Base-by-base conservation (phyloP, 306 rosid genomes). In the Bauhinia variegata region DNA sequence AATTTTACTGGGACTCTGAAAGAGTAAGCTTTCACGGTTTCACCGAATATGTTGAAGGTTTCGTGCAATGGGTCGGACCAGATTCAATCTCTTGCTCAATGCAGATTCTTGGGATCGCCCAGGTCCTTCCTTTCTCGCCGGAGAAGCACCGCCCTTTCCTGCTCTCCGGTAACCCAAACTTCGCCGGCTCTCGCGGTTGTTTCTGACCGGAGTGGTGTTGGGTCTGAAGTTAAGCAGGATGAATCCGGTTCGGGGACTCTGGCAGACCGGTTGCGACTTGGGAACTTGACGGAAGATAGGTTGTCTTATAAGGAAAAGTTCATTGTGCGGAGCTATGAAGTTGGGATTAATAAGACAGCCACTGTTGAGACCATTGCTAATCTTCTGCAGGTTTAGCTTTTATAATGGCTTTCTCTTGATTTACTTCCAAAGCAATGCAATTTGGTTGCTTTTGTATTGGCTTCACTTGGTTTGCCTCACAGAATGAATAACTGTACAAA, bases 331-430 rank as follows among this genome's bases (percentile, higher is more conserved):
- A 81, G 96, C 78, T 93, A 93, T 54, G 98, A 93, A 83, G 98
- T 89, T 59, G 98, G 98, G 72, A 86, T 93, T 53, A 89, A 89
- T 75, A 93, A 89, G 74, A 93, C 97, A 51, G 98, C 97, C 12
- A 93, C 97, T 23, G 97, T 93, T 34, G 98, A 93, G 82, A 93
- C 97, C 62, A 88, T 93, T 63, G 98, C 98, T 10, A 93, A 93
- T 88, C 86, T 93, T 36, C 78, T 89, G 73, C 98, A 93, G 98
- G 98, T 93, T 28, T 23, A 37, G 0, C 6, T 63, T 59, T 1
- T 14, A 36, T 36, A 23, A 1, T 23, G 2, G 8, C 36, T 41
- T 39, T n/a, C 52, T 44, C 4, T 4, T 60, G 57, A 38, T 16
- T 63, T 32, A 15, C 11, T 47, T 18, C 31, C 14, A 37, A 5